A percentile compares a stretch with the other conserved stretches of the same genome.
These are phyloP conservation scores for Penicillium sp. DNA, from an alignment of 2,329 filamentous ascomycete genomes.

Conservation along the genomic window DNA sequence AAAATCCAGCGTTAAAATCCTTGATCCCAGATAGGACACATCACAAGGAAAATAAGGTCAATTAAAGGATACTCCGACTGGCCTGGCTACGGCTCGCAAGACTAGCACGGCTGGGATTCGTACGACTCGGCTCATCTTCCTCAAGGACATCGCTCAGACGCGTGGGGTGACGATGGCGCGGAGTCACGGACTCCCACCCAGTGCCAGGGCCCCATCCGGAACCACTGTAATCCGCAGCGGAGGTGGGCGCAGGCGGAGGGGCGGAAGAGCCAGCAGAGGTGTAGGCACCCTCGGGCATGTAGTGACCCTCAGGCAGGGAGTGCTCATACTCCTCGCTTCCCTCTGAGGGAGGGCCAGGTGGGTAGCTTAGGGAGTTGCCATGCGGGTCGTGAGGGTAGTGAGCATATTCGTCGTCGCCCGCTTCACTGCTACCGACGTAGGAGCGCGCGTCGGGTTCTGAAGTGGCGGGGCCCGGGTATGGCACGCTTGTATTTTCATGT, in stretches of 20 bases:
- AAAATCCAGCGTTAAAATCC: not conserved
- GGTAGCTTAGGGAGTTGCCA: conserved; percentile 59
- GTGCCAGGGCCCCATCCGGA: conserved; percentile 64
- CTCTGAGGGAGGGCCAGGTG: conserved; percentile 49
- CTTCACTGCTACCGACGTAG: conserved; percentile 59
- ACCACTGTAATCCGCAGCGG: conserved; percentile 62
- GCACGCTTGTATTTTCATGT: conserved; percentile 34
- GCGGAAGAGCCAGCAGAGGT: conserved; percentile 27
- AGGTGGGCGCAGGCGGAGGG: conserved; percentile 35
- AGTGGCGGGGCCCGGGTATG: conserved; percentile 40
- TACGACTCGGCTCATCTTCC: conserved; percentile 72
- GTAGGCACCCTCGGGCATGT: conserved; percentile 33
- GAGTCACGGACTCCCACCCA: conserved; percentile 73
- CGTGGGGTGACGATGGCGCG: conserved; percentile 80
- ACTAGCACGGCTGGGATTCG: conserved; percentile 68
- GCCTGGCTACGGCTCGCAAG: conserved; percentile 35
- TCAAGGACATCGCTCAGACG: conserved; percentile 84
- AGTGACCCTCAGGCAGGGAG: conserved; percentile 48
- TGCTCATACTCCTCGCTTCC: conserved; percentile 58
- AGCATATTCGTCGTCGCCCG: conserved; percentile 70
- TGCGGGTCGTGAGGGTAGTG: conserved; percentile 62
- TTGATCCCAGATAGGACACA: not conserved
- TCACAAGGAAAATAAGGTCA: not conserved
- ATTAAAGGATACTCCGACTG: conserved; percentile 8
- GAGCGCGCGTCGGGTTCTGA: conserved; percentile 49